Evolutionary conservation across 371 early-diverging fungal species (phyloP).

Genomic region (Chytridium lagenaria): DNA sequence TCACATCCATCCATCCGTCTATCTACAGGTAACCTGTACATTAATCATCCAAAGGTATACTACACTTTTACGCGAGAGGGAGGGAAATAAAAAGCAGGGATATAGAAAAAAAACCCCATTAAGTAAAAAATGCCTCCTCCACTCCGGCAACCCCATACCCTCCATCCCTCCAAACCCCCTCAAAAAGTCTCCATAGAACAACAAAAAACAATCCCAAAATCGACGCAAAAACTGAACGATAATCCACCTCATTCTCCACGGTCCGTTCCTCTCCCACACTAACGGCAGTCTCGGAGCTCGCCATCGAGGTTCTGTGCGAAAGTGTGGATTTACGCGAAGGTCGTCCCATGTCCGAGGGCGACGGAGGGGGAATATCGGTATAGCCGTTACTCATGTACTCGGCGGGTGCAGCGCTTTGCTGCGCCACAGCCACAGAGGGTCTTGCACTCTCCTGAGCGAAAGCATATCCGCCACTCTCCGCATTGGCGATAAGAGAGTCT

Average conservation of each 20-base stretch:
- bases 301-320: conserved; percentile 11
- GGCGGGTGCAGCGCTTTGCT: neutral
- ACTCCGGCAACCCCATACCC: neutral
- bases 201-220: neutral
- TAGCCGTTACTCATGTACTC: neutral
- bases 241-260: conserved; percentile 12
- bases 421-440: neutral
- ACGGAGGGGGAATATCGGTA: neutral
- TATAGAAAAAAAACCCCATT: conserved; percentile 2
- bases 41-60: too few species aligned
- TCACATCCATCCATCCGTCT: too few species aligned
- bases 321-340: neutral
- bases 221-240: neutral
- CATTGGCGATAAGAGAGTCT: conserved; percentile 42
- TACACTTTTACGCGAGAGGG: neutral
- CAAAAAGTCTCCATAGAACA: neutral
- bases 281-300: conserved; percentile 9
- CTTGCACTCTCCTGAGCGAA: neutral
- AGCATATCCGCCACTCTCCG: conserved; percentile 13
- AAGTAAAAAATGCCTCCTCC: neutral
- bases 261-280: conserved; percentile 5
- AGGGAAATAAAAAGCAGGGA: neutral
- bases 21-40: too few species aligned
- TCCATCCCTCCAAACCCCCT: neutral
- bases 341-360: neutral